A percentile compares a stretch with the other conserved stretches of the same genome.
Conservation (phyloP, 345 rosid genomes). For the Punica granatum region DNA sequence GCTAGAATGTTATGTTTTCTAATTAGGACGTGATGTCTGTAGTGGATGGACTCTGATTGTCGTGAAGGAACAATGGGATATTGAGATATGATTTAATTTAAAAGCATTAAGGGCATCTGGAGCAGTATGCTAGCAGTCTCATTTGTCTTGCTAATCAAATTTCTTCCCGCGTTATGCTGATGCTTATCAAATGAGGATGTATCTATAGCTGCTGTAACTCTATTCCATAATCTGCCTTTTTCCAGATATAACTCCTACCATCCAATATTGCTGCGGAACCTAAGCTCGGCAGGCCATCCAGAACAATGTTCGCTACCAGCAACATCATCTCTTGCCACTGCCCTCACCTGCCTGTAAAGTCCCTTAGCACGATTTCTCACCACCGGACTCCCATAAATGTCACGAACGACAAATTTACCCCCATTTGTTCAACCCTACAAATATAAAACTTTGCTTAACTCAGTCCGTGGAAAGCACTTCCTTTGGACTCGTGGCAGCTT, state of each 20-base stretch:
- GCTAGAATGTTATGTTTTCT: not conserved
- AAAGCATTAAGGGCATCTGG: no score
- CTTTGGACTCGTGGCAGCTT: not conserved
- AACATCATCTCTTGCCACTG: constrained; percentile 7
- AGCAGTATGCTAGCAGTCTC: not conserved
- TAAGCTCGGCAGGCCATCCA: not conserved
- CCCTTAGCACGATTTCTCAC: not conserved
- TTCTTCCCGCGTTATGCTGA: not conserved
- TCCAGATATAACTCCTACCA: no score
- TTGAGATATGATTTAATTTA: not conserved
- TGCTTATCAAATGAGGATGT: not conserved
- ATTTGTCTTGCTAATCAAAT: not conserved
- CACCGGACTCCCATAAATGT: not conserved
- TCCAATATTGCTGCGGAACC: not conserved
- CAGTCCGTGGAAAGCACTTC: constrained; percentile 1
- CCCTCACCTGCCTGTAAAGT: not conserved
- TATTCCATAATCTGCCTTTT: no score
- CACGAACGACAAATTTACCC: not conserved
- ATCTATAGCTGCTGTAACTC: no score
- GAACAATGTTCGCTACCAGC: constrained; percentile 3
- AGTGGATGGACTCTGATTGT: not conserved
- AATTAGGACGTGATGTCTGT: not conserved
- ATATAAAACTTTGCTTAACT: not conserved
- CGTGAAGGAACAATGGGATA: not conserved
- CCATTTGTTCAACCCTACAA: not conserved